Conservation (phyloP, 805 yeast genomes). For the Saccharomycopsis guyanensis region DNA sequence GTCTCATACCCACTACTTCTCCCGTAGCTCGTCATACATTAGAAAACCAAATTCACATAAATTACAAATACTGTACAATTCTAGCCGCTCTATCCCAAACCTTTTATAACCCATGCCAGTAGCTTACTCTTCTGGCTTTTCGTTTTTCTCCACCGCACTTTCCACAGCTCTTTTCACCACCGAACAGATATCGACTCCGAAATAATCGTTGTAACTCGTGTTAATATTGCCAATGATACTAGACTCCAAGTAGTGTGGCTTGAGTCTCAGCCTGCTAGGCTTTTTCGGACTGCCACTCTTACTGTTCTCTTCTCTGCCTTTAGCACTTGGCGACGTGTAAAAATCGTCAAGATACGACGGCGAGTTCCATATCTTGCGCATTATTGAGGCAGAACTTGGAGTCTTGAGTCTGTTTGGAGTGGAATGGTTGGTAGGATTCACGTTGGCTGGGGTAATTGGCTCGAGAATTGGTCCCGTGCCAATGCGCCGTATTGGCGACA, state of each 20-base stretch:
- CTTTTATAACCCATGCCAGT: too few relatives aligned
- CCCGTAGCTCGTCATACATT: neutral
- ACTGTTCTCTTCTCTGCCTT: neutral
- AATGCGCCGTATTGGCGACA: constrained; percentile 49
- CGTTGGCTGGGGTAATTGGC: constrained; percentile 39
- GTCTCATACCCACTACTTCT: neutral
- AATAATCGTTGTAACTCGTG: constrained; percentile 38
- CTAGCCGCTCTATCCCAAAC: neutral
- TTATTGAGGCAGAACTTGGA: constrained; percentile 31
- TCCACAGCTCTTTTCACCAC: constrained; percentile 41
- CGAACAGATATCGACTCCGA: constrained; percentile 50
- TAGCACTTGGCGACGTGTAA: constrained; percentile 42
- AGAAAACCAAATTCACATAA: neutral
- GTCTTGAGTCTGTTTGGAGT: constrained; percentile 27
- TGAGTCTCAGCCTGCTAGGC: constrained; percentile 18
- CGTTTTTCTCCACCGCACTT: constrained; percentile 20
- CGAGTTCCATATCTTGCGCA: constrained; percentile 54
- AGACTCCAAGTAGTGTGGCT: constrained; percentile 12
- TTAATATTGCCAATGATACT: constrained; percentile 21
- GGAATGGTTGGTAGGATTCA: constrained; percentile 4
- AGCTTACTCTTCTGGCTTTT: neutral
- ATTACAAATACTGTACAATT: neutral
- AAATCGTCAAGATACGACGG: constrained; percentile 64
- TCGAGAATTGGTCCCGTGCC: constrained; percentile 51
- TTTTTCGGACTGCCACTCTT: constrained; percentile 9